These are phyloP conservation scores for Madurella mycetomatis DNA, from an alignment of 2,329 filamentous ascomycete species.

Conservation along the genomic window DNA sequence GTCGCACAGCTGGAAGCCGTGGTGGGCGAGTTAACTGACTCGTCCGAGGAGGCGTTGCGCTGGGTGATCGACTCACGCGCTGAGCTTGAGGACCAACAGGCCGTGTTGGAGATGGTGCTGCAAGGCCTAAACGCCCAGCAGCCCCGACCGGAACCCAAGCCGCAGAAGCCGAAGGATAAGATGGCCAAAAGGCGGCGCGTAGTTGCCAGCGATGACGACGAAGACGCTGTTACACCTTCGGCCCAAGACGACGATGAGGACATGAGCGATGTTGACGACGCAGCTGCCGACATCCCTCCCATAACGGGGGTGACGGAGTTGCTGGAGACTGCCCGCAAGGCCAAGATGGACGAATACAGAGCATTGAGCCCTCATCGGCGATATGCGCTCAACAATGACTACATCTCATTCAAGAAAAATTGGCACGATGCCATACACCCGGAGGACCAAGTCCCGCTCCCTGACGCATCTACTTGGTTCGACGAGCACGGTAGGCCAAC, in stretches of 20 bases:
- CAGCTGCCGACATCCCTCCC: constrained; percentile 22
- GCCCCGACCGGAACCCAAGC: constrained; percentile 20
- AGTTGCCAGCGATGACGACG: constrained; percentile 13
- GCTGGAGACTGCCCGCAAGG: constrained; percentile 34
- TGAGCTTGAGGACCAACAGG: constrained; percentile 46
- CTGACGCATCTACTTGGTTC: constrained; percentile 54
- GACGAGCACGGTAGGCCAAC: constrained; percentile 41
- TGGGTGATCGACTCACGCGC: constrained; percentile 46
- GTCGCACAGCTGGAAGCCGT: constrained; percentile 35
- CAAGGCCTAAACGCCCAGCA: constrained; percentile 27
- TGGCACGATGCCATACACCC: constrained; percentile 52
- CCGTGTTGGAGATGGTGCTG: constrained; percentile 36
- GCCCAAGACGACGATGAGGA: constrained; percentile 27
- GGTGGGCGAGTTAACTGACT: constrained; percentile 40
- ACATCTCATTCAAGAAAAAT: constrained; percentile 53
- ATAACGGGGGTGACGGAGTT: constrained; percentile 32
- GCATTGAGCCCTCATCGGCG: constrained; percentile 40
- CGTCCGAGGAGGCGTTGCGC: constrained; percentile 45
- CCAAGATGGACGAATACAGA: constrained; percentile 41
- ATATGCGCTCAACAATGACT: constrained; percentile 55
- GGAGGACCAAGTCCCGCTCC: constrained; percentile 46
- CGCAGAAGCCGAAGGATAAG: constrained; percentile 16
- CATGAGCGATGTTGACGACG: constrained; percentile 26
- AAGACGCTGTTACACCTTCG: constrained; percentile 20
- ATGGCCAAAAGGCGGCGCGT: constrained; percentile 9